phyloP scores from a whole-genome alignment of 345 rosid genomes.

The Geranium brycei region DNA sequence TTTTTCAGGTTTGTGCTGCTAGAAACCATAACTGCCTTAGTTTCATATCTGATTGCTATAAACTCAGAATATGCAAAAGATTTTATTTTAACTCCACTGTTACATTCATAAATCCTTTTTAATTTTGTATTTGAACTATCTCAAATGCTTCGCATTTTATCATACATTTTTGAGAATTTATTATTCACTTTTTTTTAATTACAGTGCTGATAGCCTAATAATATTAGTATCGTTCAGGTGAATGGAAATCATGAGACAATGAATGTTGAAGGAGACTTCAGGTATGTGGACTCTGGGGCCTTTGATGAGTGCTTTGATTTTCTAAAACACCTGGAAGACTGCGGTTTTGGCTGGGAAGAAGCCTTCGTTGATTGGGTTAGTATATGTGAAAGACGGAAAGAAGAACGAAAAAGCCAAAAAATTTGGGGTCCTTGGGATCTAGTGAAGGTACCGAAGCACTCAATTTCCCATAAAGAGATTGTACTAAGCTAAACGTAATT shows the following conservation, averaged over 20 bases:
- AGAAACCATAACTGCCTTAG: not conserved
- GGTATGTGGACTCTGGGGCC: slow-evolving; percentile 64
- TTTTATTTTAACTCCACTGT: too few relatives aligned
- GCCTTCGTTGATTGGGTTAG: slow-evolving; percentile 61
- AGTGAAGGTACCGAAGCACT: slow-evolving; percentile 48
- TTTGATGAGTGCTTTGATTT: slow-evolving; percentile 71
- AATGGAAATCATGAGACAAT: slow-evolving; percentile 93
- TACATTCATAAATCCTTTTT: too few relatives aligned
- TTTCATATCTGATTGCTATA: too few relatives aligned
- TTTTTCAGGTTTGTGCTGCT: slow-evolving; percentile 59
- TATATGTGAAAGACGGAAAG: slow-evolving; percentile 31
- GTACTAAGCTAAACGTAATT: too few relatives aligned
- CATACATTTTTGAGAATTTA: not conserved
- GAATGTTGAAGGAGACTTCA: slow-evolving; percentile 86
- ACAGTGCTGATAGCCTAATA: too few relatives aligned
- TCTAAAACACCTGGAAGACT: slow-evolving; percentile 49
- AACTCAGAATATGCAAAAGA: too few relatives aligned
- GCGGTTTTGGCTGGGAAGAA: slow-evolving; percentile 47
- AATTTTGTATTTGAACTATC: too few relatives aligned
- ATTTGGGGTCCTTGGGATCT: slow-evolving; percentile 69
- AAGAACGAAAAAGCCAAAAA: slow-evolving; percentile 29
- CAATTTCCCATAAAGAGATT: too few relatives aligned
- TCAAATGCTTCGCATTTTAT: too few relatives aligned
- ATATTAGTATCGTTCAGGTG: slow-evolving; percentile 20
- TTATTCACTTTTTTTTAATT: too few relatives aligned